Conservation (phyloP, 148 eudicot species). For the Cornus suecica region DNA sequence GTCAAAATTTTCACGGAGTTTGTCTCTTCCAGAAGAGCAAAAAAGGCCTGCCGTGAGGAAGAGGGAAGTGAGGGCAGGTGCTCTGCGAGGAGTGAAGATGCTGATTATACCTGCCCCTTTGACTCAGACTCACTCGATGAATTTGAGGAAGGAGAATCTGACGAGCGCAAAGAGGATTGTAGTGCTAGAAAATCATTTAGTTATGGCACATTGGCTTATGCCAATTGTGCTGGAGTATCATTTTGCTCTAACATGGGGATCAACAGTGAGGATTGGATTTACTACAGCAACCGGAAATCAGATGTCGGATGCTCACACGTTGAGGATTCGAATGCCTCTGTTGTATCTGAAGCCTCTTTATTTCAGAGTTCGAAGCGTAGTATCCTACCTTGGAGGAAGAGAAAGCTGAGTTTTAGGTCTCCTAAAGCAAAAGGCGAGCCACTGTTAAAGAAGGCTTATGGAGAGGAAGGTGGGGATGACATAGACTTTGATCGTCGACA, state of each 20-base stretch:
- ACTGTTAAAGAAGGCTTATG: constrained; percentile 72
- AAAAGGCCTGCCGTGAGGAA: constrained; percentile 71
- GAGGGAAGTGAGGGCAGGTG: constrained; percentile 56
- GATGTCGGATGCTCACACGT: constrained; percentile 62
- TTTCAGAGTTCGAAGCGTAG: constrained; percentile 61
- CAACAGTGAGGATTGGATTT: constrained; percentile 56
- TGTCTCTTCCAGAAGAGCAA: constrained; percentile 67
- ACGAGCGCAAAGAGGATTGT: constrained; percentile 56
- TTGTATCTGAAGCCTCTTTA: constrained; percentile 41
- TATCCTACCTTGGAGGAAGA: constrained; percentile 88
- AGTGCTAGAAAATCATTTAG: constrained; percentile 78
- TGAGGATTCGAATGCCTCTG: constrained; percentile 44
- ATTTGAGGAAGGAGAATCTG: constrained; percentile 60
- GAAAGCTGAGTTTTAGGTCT: constrained; percentile 75
- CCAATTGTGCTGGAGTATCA: constrained; percentile 65
- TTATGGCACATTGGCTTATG: constrained; percentile 77
- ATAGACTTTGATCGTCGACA: constrained; percentile 91
- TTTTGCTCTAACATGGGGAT: constrained; percentile 43
- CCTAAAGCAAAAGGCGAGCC: constrained; percentile 90
- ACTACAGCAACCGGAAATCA: constrained; percentile 76
- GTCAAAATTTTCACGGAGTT: constrained; percentile 80
- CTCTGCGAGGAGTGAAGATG: constrained; percentile 72
- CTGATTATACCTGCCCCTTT: constrained; percentile 55
- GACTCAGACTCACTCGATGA: constrained; percentile 82
- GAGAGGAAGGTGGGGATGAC: constrained; percentile 92